Evolutionary conservation across 2,329 filamentous ascomycete genomes (phyloP).

Genomic region (Thielaviopsis euricoi): DNA sequence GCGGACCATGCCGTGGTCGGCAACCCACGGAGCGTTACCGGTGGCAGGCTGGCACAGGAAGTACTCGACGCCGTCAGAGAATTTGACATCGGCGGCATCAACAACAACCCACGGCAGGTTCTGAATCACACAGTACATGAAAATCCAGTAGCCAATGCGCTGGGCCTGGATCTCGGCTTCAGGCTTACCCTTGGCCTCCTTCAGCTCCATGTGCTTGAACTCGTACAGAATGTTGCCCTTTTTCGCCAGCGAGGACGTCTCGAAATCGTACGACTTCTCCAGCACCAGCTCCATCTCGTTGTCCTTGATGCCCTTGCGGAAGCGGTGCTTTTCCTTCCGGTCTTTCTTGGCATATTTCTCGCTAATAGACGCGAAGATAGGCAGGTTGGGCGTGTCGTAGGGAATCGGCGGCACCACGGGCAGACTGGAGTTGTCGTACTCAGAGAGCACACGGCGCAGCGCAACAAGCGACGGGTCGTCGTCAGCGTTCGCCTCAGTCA

Average conservation of each 20-base stretch:
- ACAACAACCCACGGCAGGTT: conserved; percentile 62
- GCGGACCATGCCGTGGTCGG: conserved; percentile 44
- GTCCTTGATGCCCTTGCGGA: conserved; percentile 56
- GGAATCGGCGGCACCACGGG: conserved; percentile 84
- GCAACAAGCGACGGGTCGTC: conserved; percentile 48
- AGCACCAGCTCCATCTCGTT: conserved; percentile 63
- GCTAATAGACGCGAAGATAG: conserved; percentile 48
- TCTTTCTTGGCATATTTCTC: conserved; percentile 48
- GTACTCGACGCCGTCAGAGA: conserved; percentile 60
- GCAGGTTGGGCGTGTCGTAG: conserved; percentile 70
- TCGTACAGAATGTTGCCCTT: conserved; percentile 45
- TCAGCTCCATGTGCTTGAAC: conserved; percentile 55
- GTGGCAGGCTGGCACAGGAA: conserved; percentile 65
- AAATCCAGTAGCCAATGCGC: conserved; percentile 64
- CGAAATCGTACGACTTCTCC: conserved; percentile 67
- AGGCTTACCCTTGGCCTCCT: conserved; percentile 46
- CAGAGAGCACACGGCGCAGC: conserved; percentile 62
- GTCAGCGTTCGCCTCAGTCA: conserved; percentile 28
- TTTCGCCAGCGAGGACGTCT: conserved; percentile 30
- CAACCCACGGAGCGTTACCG: conserved; percentile 57
- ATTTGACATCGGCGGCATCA: conserved; percentile 54
- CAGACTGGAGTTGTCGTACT: conserved; percentile 78
- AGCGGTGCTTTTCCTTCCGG: conserved; percentile 57
- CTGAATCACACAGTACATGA: conserved; percentile 64
- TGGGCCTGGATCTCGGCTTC: conserved; percentile 54